Evolutionary conservation across 768 basidiomycete genomes (phyloP).

Genomic region (Cytidiella melzeri): DNA sequence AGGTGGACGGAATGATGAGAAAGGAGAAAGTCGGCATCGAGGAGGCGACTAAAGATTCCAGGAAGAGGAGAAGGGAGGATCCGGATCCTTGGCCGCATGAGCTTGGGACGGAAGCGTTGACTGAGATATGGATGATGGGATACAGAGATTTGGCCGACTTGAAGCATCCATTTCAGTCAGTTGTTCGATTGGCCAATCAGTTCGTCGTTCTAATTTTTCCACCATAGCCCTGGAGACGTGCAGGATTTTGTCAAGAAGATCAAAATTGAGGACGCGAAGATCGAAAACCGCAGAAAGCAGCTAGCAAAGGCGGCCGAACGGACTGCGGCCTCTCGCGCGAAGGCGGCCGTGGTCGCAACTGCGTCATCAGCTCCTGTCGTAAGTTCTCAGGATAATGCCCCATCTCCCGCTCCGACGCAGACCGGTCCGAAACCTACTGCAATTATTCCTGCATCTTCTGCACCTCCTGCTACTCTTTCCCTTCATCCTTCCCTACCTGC

Average conservation of each 20-base stretch:
- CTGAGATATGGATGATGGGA: conserved; percentile 82
- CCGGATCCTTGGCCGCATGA: conserved; percentile 58
- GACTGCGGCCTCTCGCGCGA: conserved; percentile 36
- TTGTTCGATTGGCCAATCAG: conserved; percentile 10
- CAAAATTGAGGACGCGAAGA: conserved; percentile 58
- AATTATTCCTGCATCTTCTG: neutral
- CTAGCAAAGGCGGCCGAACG: conserved; percentile 33
- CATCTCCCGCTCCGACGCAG: conserved; percentile 2
- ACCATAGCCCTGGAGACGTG: conserved; percentile 58
- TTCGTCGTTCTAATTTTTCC: neutral
- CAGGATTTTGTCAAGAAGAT: conserved; percentile 70
- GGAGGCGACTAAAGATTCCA: conserved; percentile 48
- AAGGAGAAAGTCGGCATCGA: conserved; percentile 49
- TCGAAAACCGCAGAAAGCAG: conserved; percentile 42
- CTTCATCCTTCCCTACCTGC: conserved; percentile 70
- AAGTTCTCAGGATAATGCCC: conserved; percentile 11
- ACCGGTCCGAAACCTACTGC: neutral
- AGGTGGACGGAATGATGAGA: conserved; percentile 13
- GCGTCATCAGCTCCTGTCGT: conserved; percentile 23
- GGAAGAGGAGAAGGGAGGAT: conserved; percentile 50
- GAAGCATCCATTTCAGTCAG: conserved; percentile 61
- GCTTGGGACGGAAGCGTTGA: conserved; percentile 64
- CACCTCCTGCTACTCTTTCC: conserved; percentile 29
- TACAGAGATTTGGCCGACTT: conserved; percentile 59
- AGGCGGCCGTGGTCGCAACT: conserved; percentile 26